phyloP scores from a whole-genome alignment of 2,329 filamentous ascomycete genomes.

The Sporothrix schenckii region DNA sequence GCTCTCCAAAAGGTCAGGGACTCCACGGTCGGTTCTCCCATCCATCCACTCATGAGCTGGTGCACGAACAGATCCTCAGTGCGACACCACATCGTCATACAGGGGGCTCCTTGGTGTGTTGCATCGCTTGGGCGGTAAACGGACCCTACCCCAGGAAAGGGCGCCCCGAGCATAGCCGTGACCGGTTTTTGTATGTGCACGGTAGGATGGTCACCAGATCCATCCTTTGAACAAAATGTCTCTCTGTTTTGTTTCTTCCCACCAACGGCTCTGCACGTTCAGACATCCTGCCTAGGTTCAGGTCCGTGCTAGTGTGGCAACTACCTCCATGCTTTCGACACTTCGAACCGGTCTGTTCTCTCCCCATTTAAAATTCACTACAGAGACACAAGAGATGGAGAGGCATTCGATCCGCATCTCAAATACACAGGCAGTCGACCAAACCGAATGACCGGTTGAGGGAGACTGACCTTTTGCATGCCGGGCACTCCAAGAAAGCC shows the following conservation, averaged over 20 bases:
- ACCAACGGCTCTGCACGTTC: conserved; percentile 1
- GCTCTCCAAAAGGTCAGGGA: background rate
- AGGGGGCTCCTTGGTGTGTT: conserved; percentile 10
- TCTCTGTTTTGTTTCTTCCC: background rate
- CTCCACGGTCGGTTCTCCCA: background rate
- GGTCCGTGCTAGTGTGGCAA: background rate
- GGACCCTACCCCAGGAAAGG: conserved; percentile 17
- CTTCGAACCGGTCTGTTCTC: background rate
- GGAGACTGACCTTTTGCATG: background rate
- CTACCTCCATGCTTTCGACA: background rate
- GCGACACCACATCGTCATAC: conserved; percentile 20
- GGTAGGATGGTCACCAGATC: background rate
- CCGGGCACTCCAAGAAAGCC: background rate
- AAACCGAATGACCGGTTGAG: background rate
- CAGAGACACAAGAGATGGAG: background rate
- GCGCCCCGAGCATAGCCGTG: background rate
- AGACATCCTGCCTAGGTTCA: background rate
- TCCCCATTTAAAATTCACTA: background rate
- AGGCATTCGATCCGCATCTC: background rate
- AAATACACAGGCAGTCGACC: background rate
- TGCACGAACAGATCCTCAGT: conserved; percentile 27
- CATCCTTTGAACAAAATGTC: background rate
- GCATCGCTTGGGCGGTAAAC: conserved; percentile 28
- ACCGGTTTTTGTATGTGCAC: background rate
- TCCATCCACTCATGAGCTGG: background rate